Evolutionary conservation across 495 filamentous ascomycete genomes (phyloP).

Genomic region (Aspergillus haitiensis): DNA sequence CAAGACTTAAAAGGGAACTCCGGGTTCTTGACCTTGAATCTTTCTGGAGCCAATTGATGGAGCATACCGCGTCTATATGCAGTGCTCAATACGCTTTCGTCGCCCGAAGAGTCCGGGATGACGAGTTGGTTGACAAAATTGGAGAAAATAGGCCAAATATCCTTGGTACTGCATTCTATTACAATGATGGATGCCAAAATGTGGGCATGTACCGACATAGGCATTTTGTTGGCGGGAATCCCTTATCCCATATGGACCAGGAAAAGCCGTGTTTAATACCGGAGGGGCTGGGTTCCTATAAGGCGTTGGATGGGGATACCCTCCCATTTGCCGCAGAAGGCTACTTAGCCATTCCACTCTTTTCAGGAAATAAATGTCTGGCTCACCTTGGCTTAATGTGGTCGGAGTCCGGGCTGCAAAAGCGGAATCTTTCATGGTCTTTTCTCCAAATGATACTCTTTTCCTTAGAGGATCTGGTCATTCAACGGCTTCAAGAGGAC

Average conservation of each 20-base stretch:
- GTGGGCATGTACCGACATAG: constrained; percentile 57
- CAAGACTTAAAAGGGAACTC: constrained; percentile 62
- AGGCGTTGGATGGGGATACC: constrained; percentile 59
- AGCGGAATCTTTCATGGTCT: constrained; percentile 62
- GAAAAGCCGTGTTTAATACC: constrained; percentile 75
- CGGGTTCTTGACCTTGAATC: constrained; percentile 54
- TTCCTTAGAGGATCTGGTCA: constrained; percentile 72
- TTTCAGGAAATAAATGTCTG: constrained; percentile 66
- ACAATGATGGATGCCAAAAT: constrained; percentile 60
- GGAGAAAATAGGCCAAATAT: constrained; percentile 55
- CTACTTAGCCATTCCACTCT: constrained; percentile 72
- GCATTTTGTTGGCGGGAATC: constrained; percentile 64
- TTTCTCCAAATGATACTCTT: constrained; percentile 73
- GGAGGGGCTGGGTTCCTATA: constrained; percentile 58
- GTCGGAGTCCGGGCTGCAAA: constrained; percentile 60
- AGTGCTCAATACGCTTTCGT: constrained; percentile 73
- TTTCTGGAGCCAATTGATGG: constrained; percentile 69
- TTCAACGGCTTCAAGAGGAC: constrained; percentile 57
- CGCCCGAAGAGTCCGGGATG: constrained; percentile 61
- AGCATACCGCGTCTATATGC: constrained; percentile 62
- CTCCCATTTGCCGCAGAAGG: constrained; percentile 64
- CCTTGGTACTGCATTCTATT: constrained; percentile 68
- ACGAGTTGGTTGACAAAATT: constrained; percentile 49
- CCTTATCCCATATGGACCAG: constrained; percentile 69
- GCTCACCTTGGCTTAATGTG: constrained; percentile 78